Evolutionary conservation across 495 filamentous ascomycete species (phyloP), one percentile per base, ranked within the genome.

Genomic region (Thermochaetoides thermophila): DNA sequence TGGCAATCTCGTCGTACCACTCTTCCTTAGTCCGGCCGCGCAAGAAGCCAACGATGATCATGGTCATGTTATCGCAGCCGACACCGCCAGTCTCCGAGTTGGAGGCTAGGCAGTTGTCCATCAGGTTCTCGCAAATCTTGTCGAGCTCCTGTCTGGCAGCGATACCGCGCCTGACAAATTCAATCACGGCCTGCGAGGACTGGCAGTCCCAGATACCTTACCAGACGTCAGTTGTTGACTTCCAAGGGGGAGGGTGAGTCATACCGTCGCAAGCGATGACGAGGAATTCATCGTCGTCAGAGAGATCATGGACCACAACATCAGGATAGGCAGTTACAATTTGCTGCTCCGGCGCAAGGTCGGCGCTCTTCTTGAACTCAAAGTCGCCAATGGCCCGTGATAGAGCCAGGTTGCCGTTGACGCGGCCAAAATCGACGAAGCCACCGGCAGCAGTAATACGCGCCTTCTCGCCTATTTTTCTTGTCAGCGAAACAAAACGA

Each of bases 31-130:
- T 84, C 67, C 77, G 78, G 53, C 87, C 89, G 43, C 76, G 72
- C 34, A 97, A 73, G 48, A 97, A 73, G 41, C 78, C 89, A 52
- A 97, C 66, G 43, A 97, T 64, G 46, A 77, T 68, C 81, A 96
- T 94, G 43, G 89, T 97, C 89, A 97, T 97, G 65, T 97, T 97
- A 60, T 97, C 89, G 60, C 89, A 97, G 40, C 89, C 89, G 30
- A 97, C 89, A 27, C 89, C 89, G 20, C 89, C 89, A 26, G 89
- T 96, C 58, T 97, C 91, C 46, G 85, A 89, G 67, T 89, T 95
- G 32, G 84, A 85, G 18, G 89, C 82, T 34, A 96, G 70, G 54
- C 89, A 97, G 60, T 96, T 97, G 64, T 96, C 86, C 89, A 97
- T 97, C 84, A 97, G 91, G 64, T 97, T 97, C 64, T 97, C 89